Conservation (phyloP, 257 asterid species). For the Agastache rugosa region DNA sequence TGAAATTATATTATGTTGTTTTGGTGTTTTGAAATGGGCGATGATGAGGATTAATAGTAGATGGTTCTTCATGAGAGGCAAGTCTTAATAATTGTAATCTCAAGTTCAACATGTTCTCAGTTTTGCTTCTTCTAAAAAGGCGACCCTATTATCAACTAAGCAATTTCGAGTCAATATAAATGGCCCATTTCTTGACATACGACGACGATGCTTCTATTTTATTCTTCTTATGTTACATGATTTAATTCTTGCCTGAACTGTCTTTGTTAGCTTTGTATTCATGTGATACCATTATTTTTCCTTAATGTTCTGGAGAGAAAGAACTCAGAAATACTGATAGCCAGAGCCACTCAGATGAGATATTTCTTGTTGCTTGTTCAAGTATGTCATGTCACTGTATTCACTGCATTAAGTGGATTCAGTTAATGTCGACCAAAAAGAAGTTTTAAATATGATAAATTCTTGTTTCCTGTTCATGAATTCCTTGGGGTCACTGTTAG, state of each 20-base stretch:
- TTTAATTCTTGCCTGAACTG: neutral
- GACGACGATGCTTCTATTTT: neutral
- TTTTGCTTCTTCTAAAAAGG: conserved; percentile 18
- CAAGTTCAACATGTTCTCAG: neutral
- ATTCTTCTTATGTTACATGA: conserved; percentile 2
- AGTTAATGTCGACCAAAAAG: neutral
- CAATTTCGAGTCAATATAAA: conserved; percentile 5
- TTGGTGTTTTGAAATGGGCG: neutral
- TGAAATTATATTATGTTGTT: neutral
- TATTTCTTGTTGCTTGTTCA: conserved; percentile 15
- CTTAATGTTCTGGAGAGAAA: neutral
- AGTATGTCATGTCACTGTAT: conserved; percentile 17
- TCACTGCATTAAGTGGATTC: conserved; percentile 17
- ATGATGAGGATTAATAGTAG: neutral
- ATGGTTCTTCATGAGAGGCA: neutral
- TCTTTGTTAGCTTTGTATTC: neutral
- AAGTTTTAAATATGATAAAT: neutral
- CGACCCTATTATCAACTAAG: neutral
- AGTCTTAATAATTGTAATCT: neutral
- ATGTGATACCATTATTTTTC: neutral
- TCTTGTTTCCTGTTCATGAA: conserved; percentile 2
- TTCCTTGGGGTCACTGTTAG: neutral
- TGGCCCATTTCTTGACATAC: neutral
- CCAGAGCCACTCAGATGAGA: neutral
- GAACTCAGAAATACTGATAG: neutral